Percentiles rank a stretch among this genome's conserved stretches.
Conservation (phyloP, 2,329 filamentous ascomycete species). For the Remersonia thermophila region DNA sequence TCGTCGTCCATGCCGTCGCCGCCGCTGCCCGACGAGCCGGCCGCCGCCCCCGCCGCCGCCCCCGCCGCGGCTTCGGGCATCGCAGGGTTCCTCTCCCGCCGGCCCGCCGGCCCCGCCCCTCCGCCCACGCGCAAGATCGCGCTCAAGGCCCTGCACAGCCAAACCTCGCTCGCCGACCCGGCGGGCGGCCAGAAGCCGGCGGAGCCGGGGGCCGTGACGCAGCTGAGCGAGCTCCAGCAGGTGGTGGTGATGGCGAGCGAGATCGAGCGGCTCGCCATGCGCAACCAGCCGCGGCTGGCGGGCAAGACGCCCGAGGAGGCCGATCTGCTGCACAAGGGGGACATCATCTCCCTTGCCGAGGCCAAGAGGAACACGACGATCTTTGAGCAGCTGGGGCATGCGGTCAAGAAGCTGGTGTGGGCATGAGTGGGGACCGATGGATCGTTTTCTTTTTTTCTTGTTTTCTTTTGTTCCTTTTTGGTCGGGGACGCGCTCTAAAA, state of each 20-base stretch:
- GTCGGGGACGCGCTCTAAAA: too few relatives aligned
- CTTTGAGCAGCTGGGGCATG: slow-evolving; percentile 77
- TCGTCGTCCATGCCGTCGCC: slow-evolving; percentile 30
- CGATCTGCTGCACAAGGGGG: slow-evolving; percentile 41
- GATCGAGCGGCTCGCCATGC: slow-evolving; percentile 55
- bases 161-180: slow-evolving; percentile 43
- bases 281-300: slow-evolving; percentile 30
- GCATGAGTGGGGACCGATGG: slow-evolving; percentile 22
- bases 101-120: slow-evolving; percentile 20
- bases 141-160: slow-evolving; percentile 42
- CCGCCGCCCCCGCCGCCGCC: slow-evolving; percentile 1
- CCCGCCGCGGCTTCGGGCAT: slow-evolving; percentile 21
- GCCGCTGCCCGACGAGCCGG: slow-evolving; percentile 10
- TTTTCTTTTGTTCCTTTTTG: too few relatives aligned
- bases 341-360: slow-evolving; percentile 75
- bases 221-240: slow-evolving; percentile 41
- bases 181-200: slow-evolving; percentile 9
- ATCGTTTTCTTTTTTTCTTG: slow-evolving; percentile 2
- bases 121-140: slow-evolving; percentile 30
- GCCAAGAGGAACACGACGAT: slow-evolving; percentile 79
- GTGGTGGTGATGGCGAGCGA: slow-evolving; percentile 59
- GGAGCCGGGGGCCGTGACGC: slow-evolving; percentile 27
- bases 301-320: slow-evolving; percentile 29
- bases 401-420: slow-evolving; percentile 91
- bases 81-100: slow-evolving; percentile 31